These are phyloP conservation scores for Arthrobotrys sinensis DNA, from an alignment of 2,329 filamentous ascomycete genomes.

Conservation along the genomic window DNA sequence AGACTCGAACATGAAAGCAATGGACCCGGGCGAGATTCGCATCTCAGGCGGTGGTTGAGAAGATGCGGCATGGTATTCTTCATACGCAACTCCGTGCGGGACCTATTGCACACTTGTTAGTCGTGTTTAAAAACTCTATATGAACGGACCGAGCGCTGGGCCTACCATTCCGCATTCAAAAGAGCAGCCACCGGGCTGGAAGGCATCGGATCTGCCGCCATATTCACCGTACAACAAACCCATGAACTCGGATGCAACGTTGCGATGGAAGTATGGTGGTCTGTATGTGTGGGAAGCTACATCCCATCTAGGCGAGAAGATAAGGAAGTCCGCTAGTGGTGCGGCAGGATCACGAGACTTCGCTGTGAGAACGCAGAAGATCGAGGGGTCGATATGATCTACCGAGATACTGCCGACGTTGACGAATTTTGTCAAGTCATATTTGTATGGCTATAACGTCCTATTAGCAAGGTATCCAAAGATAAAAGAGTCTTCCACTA, in stretches of 20 bases:
- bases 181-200: conserved; percentile 75
- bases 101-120: conserved; percentile 66
- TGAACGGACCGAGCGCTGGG: neutral
- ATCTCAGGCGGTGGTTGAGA: conserved; percentile 72
- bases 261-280: conserved; percentile 80
- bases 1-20: conserved; percentile 80
- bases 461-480: neutral
- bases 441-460: conserved; percentile 70
- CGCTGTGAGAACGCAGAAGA: conserved; percentile 78
- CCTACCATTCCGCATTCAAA: conserved; percentile 67
- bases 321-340: conserved; percentile 78
- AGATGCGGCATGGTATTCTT: conserved; percentile 73
- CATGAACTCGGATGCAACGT: conserved; percentile 79
- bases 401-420: conserved; percentile 74
- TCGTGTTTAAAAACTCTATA: neutral
- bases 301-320: conserved; percentile 81
- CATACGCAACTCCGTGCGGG: conserved; percentile 73
- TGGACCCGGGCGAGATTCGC: conserved; percentile 75
- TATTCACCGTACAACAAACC: conserved; percentile 74
- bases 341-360: conserved; percentile 73
- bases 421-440: conserved; percentile 74
- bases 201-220: conserved; percentile 72
- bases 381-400: conserved; percentile 78
- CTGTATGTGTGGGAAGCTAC: conserved; percentile 80
- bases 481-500: neutral